Percentiles rank a stretch among this genome's conserved stretches.
These are phyloP conservation scores for Sporothrix luriei DNA, from an alignment of 2,329 filamentous ascomycete genomes.

Conservation along the genomic window DNA sequence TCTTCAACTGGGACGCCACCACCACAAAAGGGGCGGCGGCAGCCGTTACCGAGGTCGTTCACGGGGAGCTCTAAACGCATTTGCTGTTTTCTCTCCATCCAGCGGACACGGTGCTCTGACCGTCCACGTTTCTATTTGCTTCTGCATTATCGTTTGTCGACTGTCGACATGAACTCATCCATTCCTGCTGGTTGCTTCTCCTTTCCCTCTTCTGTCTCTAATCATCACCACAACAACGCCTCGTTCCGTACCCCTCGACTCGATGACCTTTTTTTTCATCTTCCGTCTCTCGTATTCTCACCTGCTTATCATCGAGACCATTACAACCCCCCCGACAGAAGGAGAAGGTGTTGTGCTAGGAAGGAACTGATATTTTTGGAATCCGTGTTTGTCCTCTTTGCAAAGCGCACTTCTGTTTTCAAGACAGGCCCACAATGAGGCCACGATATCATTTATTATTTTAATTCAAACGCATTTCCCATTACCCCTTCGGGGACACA, in stretches of 20 bases:
- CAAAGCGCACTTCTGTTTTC: background rate
- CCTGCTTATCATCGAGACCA: slow-evolving; percentile 2
- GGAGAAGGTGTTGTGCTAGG: background rate
- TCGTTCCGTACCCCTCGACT: background rate
- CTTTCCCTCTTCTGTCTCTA: background rate
- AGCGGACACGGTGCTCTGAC: background rate
- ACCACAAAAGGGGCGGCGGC: background rate
- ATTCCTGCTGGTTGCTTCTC: background rate
- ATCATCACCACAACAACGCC: background rate
- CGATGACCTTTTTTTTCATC: background rate
- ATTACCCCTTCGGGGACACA: slow-evolving; percentile 14
- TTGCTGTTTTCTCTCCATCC: background rate
- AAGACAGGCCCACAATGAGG: background rate
- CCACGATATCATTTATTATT: slow-evolving; percentile 22
- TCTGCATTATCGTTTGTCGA: background rate
- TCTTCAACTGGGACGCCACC: slow-evolving; percentile 9
- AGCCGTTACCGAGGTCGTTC: slow-evolving; percentile 32
- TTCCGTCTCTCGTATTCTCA: background rate
- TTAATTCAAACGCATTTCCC: slow-evolving; percentile 15
- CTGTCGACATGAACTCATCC: background rate
- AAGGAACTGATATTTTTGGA: background rate
- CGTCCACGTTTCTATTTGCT: slow-evolving; percentile 1
- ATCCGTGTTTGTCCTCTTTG: background rate
- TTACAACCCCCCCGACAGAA: background rate
- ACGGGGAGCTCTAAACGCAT: slow-evolving; percentile 42